phyloP scores from a whole-genome alignment of 345 rosid genomes.

The Citrus cavaleriei region DNA sequence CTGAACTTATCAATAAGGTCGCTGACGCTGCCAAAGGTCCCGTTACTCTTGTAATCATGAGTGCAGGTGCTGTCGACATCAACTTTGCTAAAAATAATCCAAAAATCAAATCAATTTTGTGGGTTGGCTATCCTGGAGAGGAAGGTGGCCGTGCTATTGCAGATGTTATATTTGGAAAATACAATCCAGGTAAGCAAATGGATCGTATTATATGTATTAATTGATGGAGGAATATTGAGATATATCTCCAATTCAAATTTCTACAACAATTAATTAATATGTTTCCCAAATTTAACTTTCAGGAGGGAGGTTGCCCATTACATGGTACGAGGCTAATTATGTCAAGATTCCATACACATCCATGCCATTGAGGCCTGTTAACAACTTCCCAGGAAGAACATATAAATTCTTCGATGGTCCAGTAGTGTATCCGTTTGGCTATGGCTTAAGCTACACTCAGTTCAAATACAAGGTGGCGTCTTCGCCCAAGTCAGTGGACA shows the following conservation, averaged over 20 bases:
- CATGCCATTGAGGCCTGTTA: constrained; percentile 44
- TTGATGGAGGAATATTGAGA: no score
- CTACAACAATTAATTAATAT: no score
- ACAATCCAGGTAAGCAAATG: constrained; percentile 48
- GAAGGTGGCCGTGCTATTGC: constrained; percentile 70
- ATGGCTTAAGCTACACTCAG: constrained; percentile 47
- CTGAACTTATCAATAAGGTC: constrained; percentile 42
- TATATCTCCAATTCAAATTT: background rate
- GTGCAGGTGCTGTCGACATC: constrained; percentile 53
- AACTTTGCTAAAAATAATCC: constrained; percentile 32
- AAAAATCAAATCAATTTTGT: constrained; percentile 38
- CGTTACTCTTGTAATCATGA: constrained; percentile 53
- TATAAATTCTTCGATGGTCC: constrained; percentile 54
- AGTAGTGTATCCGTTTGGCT: constrained; percentile 45
- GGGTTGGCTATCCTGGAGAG: constrained; percentile 73
- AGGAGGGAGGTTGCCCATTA: constrained; percentile 57
- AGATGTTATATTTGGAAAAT: constrained; percentile 51
- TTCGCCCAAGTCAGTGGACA: background rate
- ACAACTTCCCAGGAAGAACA: constrained; percentile 37
- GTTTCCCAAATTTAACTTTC: background rate
- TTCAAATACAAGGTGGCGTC: constrained; percentile 13
- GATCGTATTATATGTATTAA: background rate
- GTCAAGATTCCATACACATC: constrained; percentile 43
- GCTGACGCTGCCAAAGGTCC: constrained; percentile 45
- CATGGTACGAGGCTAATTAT: constrained; percentile 42